Base-by-base conservation (phyloP, 2,329 filamentous ascomycete species). In the Exophiala spinifera region DNA sequence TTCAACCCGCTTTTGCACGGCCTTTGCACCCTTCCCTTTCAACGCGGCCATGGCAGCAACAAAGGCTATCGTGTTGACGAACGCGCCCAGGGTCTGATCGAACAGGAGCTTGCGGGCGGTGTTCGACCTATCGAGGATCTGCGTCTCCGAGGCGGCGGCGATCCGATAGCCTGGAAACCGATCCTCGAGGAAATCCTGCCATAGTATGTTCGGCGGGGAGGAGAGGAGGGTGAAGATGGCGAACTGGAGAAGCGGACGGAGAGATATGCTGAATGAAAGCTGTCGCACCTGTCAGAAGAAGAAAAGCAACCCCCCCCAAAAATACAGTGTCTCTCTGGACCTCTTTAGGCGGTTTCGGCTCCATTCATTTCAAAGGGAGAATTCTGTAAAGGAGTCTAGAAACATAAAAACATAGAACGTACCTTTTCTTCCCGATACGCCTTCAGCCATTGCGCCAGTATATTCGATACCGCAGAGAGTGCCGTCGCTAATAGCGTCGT, bases 191-290 rank as follows among this genome's bases (percentile, higher is more conserved):
- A 81, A 88, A 37, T 83, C 79, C 77, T 95, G 91, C 91, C 90
- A 96, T 64, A 89, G 68, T 67, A 90, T 89, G 72, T 96, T 96
- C 42, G 88, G 88, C 2, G 91, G 90, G 37, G 85, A 87, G 70
- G 80, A 86, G 55, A 95, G 67, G 31, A 88, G 67, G 61, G 85
- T 82, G 75, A 86, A 95, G 49, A 89, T 66, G 48, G 88, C 73
- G 71, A 95, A 96, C 67, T 91, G 88, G 62, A 91, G 73, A 40
- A 95, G 77, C 3, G 87, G 83, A 4, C 80, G 72, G 71, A 79
- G 79, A 70, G 91, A 82, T 63, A 95, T 74, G 20, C 74, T 70
- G 49, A 88, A 79, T 10, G 82, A 71, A 49, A 31, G 53, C 60
- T 61, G 50, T 42, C 3, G 8, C n/a, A 39, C 6, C 14, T 36